Conservation (phyloP, 1,139 yeast genomes). For the Debaryomyces psychrophilus region DNA sequence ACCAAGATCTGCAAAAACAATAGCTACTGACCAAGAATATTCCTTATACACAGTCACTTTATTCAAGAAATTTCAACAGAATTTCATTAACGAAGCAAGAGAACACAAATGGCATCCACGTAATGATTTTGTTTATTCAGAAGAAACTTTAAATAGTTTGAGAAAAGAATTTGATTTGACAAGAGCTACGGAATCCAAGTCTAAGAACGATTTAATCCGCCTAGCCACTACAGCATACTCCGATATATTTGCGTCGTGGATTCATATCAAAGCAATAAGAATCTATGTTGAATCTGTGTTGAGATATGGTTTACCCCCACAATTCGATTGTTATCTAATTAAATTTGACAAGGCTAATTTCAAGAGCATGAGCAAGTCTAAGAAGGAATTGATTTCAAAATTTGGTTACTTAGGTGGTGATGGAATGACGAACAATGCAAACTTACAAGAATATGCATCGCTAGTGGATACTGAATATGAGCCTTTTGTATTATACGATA, state of each 20-base stretch:
- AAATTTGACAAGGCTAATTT: constrained; percentile 42
- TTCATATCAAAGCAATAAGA: constrained; percentile 74
- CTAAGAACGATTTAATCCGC: constrained; percentile 79
- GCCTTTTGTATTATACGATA: constrained; percentile 84
- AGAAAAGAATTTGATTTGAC: constrained; percentile 80
- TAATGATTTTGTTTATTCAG: constrained; percentile 82
- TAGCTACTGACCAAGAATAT: constrained; percentile 75
- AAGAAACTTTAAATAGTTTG: constrained; percentile 69
- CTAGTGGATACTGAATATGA: constrained; percentile 93
- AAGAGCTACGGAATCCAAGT: constrained; percentile 68
- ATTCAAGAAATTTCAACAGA: constrained; percentile 77
- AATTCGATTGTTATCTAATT: constrained; percentile 68
- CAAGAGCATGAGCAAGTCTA: constrained; percentile 58
- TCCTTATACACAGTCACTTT: constrained; percentile 75
- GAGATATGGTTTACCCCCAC: constrained; percentile 96
- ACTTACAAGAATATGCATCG: constrained; percentile 83
- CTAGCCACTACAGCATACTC: constrained; percentile 85
- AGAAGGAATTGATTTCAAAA: constrained; percentile 66
- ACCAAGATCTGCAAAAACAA: constrained; percentile 79
- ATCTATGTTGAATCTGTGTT: constrained; percentile 68
- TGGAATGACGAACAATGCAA: constrained; percentile 69
- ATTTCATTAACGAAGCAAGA: constrained; percentile 71
- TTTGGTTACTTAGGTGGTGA: constrained; percentile 92
- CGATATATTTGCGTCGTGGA: constrained; percentile 83
- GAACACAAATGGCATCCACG: constrained; percentile 92